Percentiles rank a stretch among this genome's conserved stretches.
Evolutionary conservation across 352 stramenopile species (phyloP).

Genomic region (Phytophthora ramorum): DNA sequence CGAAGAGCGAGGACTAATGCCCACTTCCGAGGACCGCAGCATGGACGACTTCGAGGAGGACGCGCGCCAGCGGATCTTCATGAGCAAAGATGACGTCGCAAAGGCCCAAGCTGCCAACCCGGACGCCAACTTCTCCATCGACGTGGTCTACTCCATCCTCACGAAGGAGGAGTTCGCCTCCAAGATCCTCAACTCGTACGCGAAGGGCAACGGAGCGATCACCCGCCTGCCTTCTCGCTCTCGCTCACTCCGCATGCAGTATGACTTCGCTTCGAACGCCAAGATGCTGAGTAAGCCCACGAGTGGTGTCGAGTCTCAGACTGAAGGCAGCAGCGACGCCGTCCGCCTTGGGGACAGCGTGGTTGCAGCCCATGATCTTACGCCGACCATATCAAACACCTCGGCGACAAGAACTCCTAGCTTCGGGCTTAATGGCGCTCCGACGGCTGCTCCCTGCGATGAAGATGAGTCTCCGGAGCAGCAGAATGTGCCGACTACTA

Average conservation of each 20-base stretch:
- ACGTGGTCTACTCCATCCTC: conserved; percentile 42
- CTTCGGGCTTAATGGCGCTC: not conserved
- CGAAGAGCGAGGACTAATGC: conserved; percentile 20
- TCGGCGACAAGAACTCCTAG: not conserved
- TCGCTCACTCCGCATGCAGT: conserved; percentile 14
- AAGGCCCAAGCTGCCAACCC: conserved; percentile 30
- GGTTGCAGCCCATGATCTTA: conserved; percentile 59
- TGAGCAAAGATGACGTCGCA: conserved; percentile 33
- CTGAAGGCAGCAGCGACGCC: not conserved
- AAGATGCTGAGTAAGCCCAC: not conserved
- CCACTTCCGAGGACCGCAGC: conserved; percentile 23
- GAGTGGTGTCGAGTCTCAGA: not conserved
- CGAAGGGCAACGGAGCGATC: conserved; percentile 15
- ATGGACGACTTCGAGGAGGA: conserved; percentile 35
- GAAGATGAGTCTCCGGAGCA: not conserved
- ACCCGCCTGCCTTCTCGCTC: not conserved
- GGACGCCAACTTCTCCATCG: conserved; percentile 43
- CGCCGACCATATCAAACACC: conserved; percentile 43
- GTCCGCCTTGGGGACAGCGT: conserved; percentile 17
- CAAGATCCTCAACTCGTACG: conserved; percentile 33
- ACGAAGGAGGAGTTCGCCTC: conserved; percentile 45
- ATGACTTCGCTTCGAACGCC: conserved; percentile 5
- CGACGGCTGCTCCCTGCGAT: not conserved
- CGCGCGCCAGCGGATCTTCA: conserved; percentile 36
- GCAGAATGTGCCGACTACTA: not conserved